Conservation (phyloP, 1,284 basidiomycete genomes). For the Papiliotrema laurentii region DNA sequence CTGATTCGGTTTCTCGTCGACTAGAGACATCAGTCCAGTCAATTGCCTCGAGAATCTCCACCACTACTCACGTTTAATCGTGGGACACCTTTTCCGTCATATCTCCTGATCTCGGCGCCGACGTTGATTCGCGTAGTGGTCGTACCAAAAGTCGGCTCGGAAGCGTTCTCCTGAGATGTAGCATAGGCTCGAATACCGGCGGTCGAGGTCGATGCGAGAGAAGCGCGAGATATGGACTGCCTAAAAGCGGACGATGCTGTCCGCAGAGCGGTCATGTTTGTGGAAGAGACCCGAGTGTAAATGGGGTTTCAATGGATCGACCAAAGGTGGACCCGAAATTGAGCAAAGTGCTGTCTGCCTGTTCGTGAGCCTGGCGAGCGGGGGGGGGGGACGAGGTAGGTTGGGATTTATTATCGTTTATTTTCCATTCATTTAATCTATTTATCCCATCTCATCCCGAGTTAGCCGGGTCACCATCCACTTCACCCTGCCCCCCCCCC, state of each 20-base stretch:
- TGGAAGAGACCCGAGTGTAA: too few relatives aligned
- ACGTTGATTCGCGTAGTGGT: background rate
- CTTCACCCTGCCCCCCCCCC: background rate
- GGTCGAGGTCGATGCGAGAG: slow-evolving; percentile 22
- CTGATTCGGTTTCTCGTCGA: slow-evolving; percentile 81
- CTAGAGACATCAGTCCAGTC: slow-evolving; percentile 16
- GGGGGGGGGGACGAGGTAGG: too few relatives aligned
- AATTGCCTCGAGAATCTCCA: background rate
- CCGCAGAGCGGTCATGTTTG: background rate
- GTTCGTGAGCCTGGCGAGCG: too few relatives aligned
- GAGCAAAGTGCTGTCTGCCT: too few relatives aligned
- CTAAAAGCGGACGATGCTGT: slow-evolving; percentile 12
- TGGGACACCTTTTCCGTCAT: slow-evolving; percentile 4
- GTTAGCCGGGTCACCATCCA: background rate
- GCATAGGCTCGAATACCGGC: slow-evolving; percentile 15
- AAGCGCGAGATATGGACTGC: slow-evolving; percentile 13
- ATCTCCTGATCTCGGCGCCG: background rate
- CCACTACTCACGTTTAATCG: slow-evolving; percentile 3
- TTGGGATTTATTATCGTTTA: background rate
- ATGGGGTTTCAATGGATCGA: background rate
- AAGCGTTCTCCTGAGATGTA: slow-evolving; percentile 6
- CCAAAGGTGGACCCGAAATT: background rate
- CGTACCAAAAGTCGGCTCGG: background rate
- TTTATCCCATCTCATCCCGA: slow-evolving; percentile 1
- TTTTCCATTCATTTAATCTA: background rate